Percentiles rank a stretch among this genome's conserved stretches.
phyloP scores from a whole-genome alignment of 495 filamentous ascomycete genomes.

The Xylaria curta region DNA sequence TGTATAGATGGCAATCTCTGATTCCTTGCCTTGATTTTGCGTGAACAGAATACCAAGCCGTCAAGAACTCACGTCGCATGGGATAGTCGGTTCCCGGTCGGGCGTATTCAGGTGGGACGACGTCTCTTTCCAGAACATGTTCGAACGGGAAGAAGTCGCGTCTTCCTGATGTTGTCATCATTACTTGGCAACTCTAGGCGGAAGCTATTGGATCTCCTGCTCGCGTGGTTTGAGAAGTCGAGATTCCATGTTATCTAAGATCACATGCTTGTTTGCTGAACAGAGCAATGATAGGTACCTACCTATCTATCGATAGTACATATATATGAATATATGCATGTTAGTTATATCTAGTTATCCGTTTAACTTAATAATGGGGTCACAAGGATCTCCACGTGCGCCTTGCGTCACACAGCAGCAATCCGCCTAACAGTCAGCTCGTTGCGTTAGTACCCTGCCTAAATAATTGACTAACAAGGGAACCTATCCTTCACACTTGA shows the following conservation, averaged over 20 bases:
- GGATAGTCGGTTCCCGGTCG: neutral
- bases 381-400: neutral
- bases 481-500: neutral
- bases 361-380: neutral
- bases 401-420: neutral
- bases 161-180: neutral
- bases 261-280: neutral
- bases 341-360: too few species aligned
- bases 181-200: neutral
- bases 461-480: neutral
- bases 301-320: neutral
- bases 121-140: neutral
- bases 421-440: slow-evolving; percentile 1
- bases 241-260: neutral
- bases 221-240: neutral
- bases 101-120: neutral
- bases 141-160: neutral
- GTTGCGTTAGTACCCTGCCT: neutral
- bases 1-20: neutral
- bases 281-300: too few species aligned
- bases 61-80: neutral
- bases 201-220: neutral
- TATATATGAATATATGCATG: neutral
- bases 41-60: neutral
- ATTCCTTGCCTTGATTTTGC: neutral